A percentile compares a stretch with the other conserved stretches of the same genome.
phyloP scores from a whole-genome alignment of 352 stramenopile species.

The Phytophthora fragariae region DNA sequence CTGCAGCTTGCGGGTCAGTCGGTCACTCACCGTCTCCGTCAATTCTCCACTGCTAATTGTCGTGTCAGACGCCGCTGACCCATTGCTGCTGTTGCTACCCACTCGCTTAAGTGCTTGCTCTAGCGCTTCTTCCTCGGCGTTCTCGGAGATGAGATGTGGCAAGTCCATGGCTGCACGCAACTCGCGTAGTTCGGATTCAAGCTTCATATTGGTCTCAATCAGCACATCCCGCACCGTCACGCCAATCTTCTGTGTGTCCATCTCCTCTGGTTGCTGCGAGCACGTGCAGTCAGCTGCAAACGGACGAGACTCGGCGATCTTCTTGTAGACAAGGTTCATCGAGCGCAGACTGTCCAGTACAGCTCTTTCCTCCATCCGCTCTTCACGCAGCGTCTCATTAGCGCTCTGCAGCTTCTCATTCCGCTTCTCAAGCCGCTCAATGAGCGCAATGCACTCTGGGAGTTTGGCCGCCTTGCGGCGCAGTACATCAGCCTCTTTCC shows the following conservation, averaged over 20 bases:
- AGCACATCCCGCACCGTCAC: conserved; percentile 62
- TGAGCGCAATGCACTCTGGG: conserved; percentile 46
- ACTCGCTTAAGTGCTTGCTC: conserved; percentile 41
- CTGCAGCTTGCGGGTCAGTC: conserved; percentile 48
- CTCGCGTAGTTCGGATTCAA: conserved; percentile 53
- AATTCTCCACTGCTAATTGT: conserved; percentile 30
- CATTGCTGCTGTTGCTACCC: conserved; percentile 48
- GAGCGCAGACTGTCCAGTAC: conserved; percentile 72
- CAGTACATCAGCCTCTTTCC: conserved; percentile 60
- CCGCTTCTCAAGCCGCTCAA: conserved; percentile 69
- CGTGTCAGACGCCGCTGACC: conserved; percentile 32
- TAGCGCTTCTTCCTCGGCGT: conserved; percentile 36
- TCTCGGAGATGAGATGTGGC: conserved; percentile 26
- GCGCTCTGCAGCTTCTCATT: conserved; percentile 58
- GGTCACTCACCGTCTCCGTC: conserved; percentile 39
- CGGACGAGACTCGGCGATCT: conserved; percentile 66
- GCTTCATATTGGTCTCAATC: conserved; percentile 62
- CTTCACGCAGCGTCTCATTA: conserved; percentile 66
- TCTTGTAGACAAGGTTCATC: conserved; percentile 78
- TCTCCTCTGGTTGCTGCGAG: conserved; percentile 29
- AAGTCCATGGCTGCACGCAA: conserved; percentile 45
- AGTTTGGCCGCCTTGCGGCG: conserved; percentile 52
- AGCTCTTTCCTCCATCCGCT: conserved; percentile 69
- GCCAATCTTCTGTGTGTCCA: conserved; percentile 30
- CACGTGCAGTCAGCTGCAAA: conserved; percentile 46